These are phyloP conservation scores for Achaetomiella virescens DNA, from an alignment of 495 filamentous ascomycete species.

Conservation along the genomic window DNA sequence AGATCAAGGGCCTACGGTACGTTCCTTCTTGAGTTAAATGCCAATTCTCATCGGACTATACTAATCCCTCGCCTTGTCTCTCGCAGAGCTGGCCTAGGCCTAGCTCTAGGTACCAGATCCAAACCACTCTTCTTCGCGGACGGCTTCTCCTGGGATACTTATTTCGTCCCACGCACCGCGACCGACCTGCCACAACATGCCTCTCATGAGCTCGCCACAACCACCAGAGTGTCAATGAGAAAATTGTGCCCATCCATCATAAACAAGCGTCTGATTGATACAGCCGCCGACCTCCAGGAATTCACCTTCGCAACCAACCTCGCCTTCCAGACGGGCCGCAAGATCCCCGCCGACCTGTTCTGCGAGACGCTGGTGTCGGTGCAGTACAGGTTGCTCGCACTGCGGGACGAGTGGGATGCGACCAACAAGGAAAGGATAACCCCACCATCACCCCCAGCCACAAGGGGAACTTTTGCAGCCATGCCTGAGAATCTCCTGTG, in stretches of 20 bases:
- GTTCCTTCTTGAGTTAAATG: background rate
- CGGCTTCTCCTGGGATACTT: slow-evolving; percentile 12
- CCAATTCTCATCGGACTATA: too few species aligned
- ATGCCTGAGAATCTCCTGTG: background rate
- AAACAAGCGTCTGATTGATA: slow-evolving; percentile 8
- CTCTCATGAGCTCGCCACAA: too few species aligned
- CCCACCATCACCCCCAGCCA: too few species aligned
- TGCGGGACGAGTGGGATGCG: slow-evolving; percentile 1
- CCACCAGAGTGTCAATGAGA: too few species aligned
- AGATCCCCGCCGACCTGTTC: slow-evolving; percentile 6
- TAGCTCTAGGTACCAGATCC: background rate
- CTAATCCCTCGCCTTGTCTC: background rate
- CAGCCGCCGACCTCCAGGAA: slow-evolving; percentile 13
- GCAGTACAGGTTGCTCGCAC: slow-evolving; percentile 18
- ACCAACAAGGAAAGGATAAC: background rate
- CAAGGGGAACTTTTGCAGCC: too few species aligned
- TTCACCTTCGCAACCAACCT: slow-evolving; percentile 13
- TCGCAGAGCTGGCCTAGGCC: slow-evolving; percentile 9
- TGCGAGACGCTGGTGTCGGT: slow-evolving; percentile 14
- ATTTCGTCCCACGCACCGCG: too few species aligned
- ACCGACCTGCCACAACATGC: too few species aligned
- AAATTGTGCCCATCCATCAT: too few species aligned
- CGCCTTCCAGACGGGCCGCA: slow-evolving; percentile 6
- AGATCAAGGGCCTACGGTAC: slow-evolving; percentile 19
- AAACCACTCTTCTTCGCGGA: slow-evolving; percentile 11